Base-by-base conservation (phyloP, 495 filamentous ascomycete genomes). In the Acidiella bohemica region DNA sequence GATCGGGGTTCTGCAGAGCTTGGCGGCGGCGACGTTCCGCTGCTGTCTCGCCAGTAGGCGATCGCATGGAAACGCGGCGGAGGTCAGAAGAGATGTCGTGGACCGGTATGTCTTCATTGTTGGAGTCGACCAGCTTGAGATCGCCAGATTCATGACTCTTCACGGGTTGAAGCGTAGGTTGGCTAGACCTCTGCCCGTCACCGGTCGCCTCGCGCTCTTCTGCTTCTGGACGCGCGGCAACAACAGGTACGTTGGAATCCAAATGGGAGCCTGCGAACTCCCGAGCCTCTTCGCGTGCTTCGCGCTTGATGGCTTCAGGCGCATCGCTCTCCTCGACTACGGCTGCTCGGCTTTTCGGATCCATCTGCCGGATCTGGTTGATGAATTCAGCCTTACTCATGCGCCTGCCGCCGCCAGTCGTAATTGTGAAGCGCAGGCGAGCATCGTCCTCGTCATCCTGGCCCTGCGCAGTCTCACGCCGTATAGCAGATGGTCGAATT, bases 381-480 rank as follows among this genome's bases (percentile, higher is more conserved):
- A 96, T 80, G 60, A 99, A 96, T 53, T 95, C 84, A 5, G 80
- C 75, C 59, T 93, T 94, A 55, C 72, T 90, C 80, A 96, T 75
- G 9, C 79, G 75, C 14, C 80, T 77, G 16, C 83, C 81, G n/a
- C n/a, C n/a, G 42, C 74, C 68, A 28, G 76, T 71, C 23, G 69
- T 72, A 40, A 97, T 76, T 3, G 81, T 93, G 62, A 95, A 96
- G 33, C 93, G 81, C 40, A 95, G 78, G 28, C 76, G 68, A 26
- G 78, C 73, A 53, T 93, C 86, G 36, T 86, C 76, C 1, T 73
- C 69, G 42, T 68, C 75, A 13, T 71, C 70, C 28, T 64, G 25
- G 2, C 23, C 23, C 17, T 2, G 13, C 1, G 11, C 34, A 3
- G 8, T 12, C 10, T 22, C 44, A 46, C 41, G 26, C 49, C 30